Evolutionary conservation across 176 grass and related monocot species (phyloP).

Genomic region (Thinopyrum elongatum): DNA sequence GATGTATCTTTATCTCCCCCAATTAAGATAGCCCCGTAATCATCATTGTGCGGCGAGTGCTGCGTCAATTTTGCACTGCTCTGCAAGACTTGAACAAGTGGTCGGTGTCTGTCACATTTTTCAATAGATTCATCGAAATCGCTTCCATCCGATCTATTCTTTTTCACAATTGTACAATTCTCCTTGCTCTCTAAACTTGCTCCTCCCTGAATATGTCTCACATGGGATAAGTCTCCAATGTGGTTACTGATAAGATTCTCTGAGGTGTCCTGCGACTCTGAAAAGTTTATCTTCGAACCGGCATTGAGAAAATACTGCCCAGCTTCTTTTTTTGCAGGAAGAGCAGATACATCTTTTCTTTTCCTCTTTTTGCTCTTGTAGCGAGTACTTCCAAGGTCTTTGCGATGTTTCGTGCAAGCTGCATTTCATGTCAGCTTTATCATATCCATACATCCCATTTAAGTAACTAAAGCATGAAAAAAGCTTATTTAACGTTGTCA

Average conservation of each 20-base stretch:
- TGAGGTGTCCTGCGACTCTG: constrained; percentile 22
- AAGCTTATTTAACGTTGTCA: constrained; percentile 28
- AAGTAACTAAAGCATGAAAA: constrained; percentile 16
- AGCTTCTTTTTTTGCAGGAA: constrained; percentile 38
- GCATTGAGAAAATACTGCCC: constrained; percentile 45
- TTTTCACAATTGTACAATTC: constrained; percentile 40
- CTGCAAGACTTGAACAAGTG: constrained; percentile 65
- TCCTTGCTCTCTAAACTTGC: constrained; percentile 34
- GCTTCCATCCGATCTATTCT: constrained; percentile 50
- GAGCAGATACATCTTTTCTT: constrained; percentile 44
- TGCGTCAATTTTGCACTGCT: constrained; percentile 48
- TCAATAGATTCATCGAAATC: constrained; percentile 62
- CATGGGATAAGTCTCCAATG: constrained; percentile 42
- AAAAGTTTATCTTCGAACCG: constrained; percentile 54
- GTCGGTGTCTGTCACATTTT: constrained; percentile 59
- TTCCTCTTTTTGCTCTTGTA: constrained; percentile 81
- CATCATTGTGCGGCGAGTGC: constrained; percentile 42
- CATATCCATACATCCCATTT: constrained; percentile 33
- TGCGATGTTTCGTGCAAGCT: constrained; percentile 49
- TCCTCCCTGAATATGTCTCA: constrained; percentile 30
- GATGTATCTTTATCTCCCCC: constrained; percentile 42
- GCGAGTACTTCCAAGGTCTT: constrained; percentile 67
- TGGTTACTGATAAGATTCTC: constrained; percentile 38
- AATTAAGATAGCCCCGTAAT: constrained; percentile 42
- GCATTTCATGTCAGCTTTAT: constrained; percentile 42